These are phyloP conservation scores for Neurospora sp. DNA, from an alignment of 495 filamentous ascomycete species.

Conservation along the genomic window DNA sequence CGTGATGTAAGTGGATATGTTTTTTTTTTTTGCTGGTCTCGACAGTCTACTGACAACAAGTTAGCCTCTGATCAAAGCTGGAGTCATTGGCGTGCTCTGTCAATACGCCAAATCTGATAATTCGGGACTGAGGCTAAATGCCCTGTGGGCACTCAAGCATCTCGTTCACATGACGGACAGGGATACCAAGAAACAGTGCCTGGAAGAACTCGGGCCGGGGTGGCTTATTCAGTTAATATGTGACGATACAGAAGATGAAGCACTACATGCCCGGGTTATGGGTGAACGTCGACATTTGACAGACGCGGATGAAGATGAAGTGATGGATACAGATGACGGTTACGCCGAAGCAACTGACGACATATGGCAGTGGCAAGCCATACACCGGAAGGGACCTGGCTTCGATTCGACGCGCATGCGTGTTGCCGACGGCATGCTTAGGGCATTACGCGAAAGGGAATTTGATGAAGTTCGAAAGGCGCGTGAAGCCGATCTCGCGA, in stretches of 20 bases:
- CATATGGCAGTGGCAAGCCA: constrained; percentile 12
- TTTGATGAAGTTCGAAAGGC: constrained; percentile 47
- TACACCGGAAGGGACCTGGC: constrained; percentile 3
- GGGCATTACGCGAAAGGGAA: constrained; percentile 45
- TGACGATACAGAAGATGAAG: constrained; percentile 44
- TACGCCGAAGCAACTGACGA: constrained; percentile 16
- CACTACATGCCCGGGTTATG: constrained; percentile 25
- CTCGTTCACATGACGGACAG: constrained; percentile 57
- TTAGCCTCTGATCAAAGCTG: constrained; percentile 62
- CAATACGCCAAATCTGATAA: constrained; percentile 73
- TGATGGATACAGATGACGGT: constrained; percentile 44
- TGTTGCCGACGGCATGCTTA: constrained; percentile 39
- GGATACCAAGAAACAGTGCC: constrained; percentile 60
- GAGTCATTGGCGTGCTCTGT: constrained; percentile 69
- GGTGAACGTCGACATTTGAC: constrained; percentile 13
- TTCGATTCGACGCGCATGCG: constrained; percentile 22
- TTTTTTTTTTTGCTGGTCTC: not conserved
- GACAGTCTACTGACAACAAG: constrained; percentile 17
- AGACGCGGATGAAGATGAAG: constrained; percentile 49
- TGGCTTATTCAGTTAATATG: constrained; percentile 74
- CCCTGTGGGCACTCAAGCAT: constrained; percentile 90
- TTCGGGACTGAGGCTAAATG: constrained; percentile 62
- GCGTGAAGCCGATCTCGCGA: constrained; percentile 66
- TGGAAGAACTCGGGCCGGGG: constrained; percentile 64
- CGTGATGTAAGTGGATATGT: constrained; percentile 50